Percentiles rank a stretch among this genome's conserved stretches.
Evolutionary conservation across 2,329 filamentous ascomycete species (phyloP).

Genomic region (Calonectria fujianensis): DNA sequence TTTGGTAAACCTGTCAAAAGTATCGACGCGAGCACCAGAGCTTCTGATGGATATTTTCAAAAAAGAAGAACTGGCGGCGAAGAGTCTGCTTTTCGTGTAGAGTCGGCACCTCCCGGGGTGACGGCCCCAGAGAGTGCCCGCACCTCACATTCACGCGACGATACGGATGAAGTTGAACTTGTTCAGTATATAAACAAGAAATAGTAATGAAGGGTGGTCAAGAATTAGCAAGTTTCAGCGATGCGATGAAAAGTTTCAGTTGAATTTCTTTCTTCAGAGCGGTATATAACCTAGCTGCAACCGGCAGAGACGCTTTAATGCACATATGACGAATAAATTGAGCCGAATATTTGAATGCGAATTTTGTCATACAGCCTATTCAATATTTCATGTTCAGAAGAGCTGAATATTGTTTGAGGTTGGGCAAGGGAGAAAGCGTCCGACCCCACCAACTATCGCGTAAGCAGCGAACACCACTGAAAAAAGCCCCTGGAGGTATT

Average conservation of each 20-base stretch:
- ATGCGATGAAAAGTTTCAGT: not conserved
- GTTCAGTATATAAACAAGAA: not conserved
- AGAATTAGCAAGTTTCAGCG: not conserved
- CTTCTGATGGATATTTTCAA: not conserved
- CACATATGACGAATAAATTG: not conserved
- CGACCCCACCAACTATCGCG: not conserved
- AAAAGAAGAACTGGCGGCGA: not conserved
- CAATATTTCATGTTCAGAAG: not conserved
- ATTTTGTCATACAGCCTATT: not conserved
- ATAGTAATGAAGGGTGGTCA: not conserved
- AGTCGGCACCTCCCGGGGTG: not conserved
- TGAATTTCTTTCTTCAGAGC: not conserved
- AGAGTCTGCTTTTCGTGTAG: not conserved
- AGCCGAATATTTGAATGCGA: too few species aligned
- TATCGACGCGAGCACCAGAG: not conserved
- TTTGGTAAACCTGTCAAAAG: not conserved
- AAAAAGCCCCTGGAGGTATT: not conserved
- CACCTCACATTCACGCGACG: not conserved
- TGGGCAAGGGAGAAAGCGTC: too few species aligned
- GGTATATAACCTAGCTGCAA: not conserved
- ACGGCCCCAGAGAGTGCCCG: not conserved
- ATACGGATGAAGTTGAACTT: conserved; percentile 4
- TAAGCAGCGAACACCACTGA: not conserved
- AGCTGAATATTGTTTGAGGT: not conserved
- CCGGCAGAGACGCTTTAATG: not conserved